phyloP scores from a whole-genome alignment of 1,284 basidiomycete species.

The Mrakiaceae sp. region DNA sequence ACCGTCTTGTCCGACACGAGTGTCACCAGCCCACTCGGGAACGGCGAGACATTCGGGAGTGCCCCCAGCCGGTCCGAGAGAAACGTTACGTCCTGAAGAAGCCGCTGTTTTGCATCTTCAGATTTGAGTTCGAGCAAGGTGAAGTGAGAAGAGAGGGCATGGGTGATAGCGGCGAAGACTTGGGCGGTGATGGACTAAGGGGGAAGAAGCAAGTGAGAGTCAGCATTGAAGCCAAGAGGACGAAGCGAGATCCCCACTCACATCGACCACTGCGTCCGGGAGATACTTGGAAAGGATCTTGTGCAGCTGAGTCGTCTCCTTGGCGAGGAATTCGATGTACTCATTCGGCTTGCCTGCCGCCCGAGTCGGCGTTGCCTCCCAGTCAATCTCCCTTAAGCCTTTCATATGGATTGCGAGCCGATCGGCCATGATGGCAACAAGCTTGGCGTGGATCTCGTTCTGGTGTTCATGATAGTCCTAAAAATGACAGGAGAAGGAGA shows the following conservation, averaged over 20 bases:
- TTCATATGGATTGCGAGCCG: slow-evolving; percentile 76
- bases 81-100: slow-evolving; percentile 64
- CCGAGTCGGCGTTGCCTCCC: slow-evolving; percentile 50
- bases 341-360: slow-evolving; percentile 47
- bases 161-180: slow-evolving; percentile 82
- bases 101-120: slow-evolving; percentile 65
- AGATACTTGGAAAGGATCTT: slow-evolving; percentile 92
- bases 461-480: slow-evolving; percentile 98
- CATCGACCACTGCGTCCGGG: slow-evolving; percentile 62
- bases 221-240: slow-evolving; percentile 6
- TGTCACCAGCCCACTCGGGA: slow-evolving; percentile 59
- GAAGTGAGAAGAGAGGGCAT: slow-evolving; percentile 74
- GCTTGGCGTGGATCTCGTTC: slow-evolving; percentile 94
- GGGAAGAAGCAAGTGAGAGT: slow-evolving; percentile 3
- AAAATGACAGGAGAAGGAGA: background rate
- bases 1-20: slow-evolving; percentile 60
- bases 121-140: slow-evolving; percentile 64
- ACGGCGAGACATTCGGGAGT: slow-evolving; percentile 49
- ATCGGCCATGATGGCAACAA: slow-evolving; percentile 98
- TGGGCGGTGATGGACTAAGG: slow-evolving; percentile 75
- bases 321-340: slow-evolving; percentile 84
- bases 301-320: slow-evolving; percentile 91
- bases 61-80: slow-evolving; percentile 59
- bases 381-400: slow-evolving; percentile 63
- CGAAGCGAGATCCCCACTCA: slow-evolving; percentile 32